These are phyloP conservation scores for Kuraishia molischiana DNA, from an alignment of 805 yeast genomes.

Conservation along the genomic window DNA sequence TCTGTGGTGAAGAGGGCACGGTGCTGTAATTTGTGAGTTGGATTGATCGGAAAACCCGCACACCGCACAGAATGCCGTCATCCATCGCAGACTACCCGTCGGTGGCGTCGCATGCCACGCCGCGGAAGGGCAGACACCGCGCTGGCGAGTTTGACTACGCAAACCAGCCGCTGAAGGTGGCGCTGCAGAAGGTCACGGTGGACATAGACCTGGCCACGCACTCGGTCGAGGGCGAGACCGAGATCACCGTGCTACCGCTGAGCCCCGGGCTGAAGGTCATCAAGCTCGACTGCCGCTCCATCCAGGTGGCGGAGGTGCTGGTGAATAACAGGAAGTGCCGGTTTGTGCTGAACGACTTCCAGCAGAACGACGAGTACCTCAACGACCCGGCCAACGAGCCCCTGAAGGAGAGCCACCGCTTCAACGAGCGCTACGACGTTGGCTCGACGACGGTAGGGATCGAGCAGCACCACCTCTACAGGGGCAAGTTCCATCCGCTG, in stretches of 20 bases:
- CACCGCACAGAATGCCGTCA: background rate
- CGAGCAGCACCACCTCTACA: conserved; percentile 50
- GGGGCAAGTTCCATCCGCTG: conserved; percentile 41
- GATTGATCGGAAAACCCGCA: no score
- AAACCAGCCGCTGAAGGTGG: conserved; percentile 51
- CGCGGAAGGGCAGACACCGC: conserved; percentile 12
- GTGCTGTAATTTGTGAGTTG: no score
- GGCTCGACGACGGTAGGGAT: conserved; percentile 29
- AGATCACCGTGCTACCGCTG: conserved; percentile 69
- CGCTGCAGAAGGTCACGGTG: conserved; percentile 74
- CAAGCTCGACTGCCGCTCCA: conserved; percentile 73
- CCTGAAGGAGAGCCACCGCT: conserved; percentile 16
- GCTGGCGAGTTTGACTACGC: conserved; percentile 16
- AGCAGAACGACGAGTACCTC: conserved; percentile 24
- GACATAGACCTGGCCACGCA: conserved; percentile 69
- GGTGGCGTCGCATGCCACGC: conserved; percentile 14
- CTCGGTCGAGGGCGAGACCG: conserved; percentile 64
- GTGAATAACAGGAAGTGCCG: conserved; percentile 53
- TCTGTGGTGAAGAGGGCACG: no score
- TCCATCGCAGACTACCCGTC: conserved; percentile 9
- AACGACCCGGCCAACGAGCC: conserved; percentile 19
- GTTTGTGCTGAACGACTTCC: conserved; percentile 45
- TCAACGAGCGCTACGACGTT: conserved; percentile 26
- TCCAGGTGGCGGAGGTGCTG: conserved; percentile 50
- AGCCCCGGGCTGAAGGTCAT: conserved; percentile 47